Conservation (phyloP, 1,284 basidiomycete genomes). For the Trichosporon coremiiforme region DNA sequence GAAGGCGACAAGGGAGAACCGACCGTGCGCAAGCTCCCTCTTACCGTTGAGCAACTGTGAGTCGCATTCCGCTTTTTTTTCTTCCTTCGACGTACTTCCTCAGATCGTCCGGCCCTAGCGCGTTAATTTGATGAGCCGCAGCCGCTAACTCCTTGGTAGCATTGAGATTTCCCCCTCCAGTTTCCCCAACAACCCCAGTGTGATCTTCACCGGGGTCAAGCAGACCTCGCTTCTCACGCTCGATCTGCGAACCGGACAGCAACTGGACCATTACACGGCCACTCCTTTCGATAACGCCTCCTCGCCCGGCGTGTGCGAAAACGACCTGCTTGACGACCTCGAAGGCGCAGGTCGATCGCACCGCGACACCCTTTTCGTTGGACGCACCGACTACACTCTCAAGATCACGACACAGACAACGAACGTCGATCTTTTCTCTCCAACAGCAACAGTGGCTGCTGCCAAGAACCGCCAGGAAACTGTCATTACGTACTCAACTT, state of each 20-base stretch:
- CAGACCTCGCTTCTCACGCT: conserved; percentile 53
- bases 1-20: conserved; percentile 40
- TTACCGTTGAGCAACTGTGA: conserved; percentile 56
- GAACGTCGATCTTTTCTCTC: conserved; percentile 17
- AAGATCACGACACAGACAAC: conserved; percentile 42
- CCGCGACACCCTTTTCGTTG: conserved; percentile 48
- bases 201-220: conserved; percentile 54
- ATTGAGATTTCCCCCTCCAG: conserved; percentile 55
- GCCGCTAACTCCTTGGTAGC: conserved; percentile 32
- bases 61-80: conserved; percentile 25
- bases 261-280: conserved; percentile 49
- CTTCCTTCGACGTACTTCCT: conserved; percentile 3
- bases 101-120: neutral
- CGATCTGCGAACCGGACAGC: conserved; percentile 53
- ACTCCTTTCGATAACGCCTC: conserved; percentile 37
- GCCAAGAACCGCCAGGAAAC: conserved; percentile 37
- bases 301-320: conserved; percentile 39
- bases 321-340: conserved; percentile 48
- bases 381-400: conserved; percentile 52
- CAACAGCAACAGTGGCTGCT: conserved; percentile 14
- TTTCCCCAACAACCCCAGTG: conserved; percentile 52
- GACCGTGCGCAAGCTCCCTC: conserved; percentile 52
- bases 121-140: neutral
- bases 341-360: conserved; percentile 39
- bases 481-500: conserved; percentile 53